Conservation (phyloP, 352 stramenopile genomes). For the Halophytophthora batemanensis region DNA sequence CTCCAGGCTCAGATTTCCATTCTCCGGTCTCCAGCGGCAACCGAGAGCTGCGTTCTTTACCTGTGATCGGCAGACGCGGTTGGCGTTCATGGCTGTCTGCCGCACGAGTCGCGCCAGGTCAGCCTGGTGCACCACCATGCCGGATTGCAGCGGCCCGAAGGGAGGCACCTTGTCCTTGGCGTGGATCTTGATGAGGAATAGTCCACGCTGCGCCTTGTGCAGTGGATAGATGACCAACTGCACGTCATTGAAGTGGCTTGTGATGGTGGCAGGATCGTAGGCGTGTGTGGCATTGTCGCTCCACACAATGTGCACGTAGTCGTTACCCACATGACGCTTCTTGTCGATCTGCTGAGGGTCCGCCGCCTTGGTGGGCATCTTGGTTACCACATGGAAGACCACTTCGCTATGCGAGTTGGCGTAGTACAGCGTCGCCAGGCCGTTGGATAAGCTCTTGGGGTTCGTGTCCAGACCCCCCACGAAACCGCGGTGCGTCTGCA, state of each 20-base stretch:
- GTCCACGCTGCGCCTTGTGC: constrained; percentile 47
- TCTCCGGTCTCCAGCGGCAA: constrained; percentile 1
- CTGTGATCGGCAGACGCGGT: constrained; percentile 82
- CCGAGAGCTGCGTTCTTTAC: constrained; percentile 18
- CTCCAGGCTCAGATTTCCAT: constrained; percentile 4
- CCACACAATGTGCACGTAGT: constrained; percentile 88
- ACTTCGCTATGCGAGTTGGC: constrained; percentile 81
- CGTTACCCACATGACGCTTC: constrained; percentile 86
- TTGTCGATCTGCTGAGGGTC: constrained; percentile 88
- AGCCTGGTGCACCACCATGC: constrained; percentile 75
- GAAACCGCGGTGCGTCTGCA: constrained; percentile 71
- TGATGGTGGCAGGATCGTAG: constrained; percentile 85
- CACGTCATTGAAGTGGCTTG: constrained; percentile 87
- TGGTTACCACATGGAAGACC: constrained; percentile 87
- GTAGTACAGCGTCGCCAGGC: constrained; percentile 70
- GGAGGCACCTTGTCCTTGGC: constrained; percentile 78
- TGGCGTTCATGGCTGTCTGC: constrained; percentile 87
- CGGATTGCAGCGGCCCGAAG: constrained; percentile 79
- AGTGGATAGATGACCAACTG: constrained; percentile 85
- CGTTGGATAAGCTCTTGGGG: constrained; percentile 79
- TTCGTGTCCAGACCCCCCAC: constrained; percentile 75
- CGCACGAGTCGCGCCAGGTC: constrained; percentile 74
- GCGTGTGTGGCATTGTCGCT: constrained; percentile 74
- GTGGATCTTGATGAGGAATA: constrained; percentile 79
- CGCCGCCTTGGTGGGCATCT: constrained; percentile 78